Evolutionary conservation across 306 rosid species (phyloP), one percentile per base, ranked within the genome.

Genomic region (Fragaria vesca): DNA sequence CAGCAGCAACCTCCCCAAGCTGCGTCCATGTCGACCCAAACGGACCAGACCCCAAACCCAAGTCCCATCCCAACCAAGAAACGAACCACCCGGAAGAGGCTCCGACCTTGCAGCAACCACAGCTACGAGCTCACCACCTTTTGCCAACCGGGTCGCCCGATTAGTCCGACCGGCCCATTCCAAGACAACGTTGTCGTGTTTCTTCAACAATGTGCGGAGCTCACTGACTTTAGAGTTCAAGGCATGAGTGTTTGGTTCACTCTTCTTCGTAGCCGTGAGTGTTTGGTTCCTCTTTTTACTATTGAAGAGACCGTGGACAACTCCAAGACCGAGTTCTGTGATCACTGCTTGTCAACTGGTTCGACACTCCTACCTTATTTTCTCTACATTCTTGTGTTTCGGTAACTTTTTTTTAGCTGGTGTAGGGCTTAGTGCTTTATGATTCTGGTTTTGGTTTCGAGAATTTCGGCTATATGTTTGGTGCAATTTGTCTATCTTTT

Each of bases 291-390:
- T 60, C 92, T 94, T 32, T 94, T 89, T 76, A 87, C 92, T 67
- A 40, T 92, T 76, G 97, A 94, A 86, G 97, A 92, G 20, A 62
- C 86, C 13, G 93, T 86, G 12, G 72, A 74, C 66, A 21, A 88
- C 94, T 57, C 43, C 84, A 0, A 57, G 3, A 72, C 42, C 92
- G 93, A 61, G 87, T 84, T 78, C 26, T 94, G 96, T 13, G 92
- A 92, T 48, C 91, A 92, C n/a, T 92, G 97, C 84, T 87, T 93
- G 16, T 90, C 89, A 20, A 85, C 91, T 45, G 96, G 98, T 90
- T 60, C 30, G 66, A 9, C 83, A 51, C 43, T 40, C 28, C 79
- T 15, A 26, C 21, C 7, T 46, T 28, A 42, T 62, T 46, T 50
- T 42, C 55, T 50, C 8, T 1, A 16, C 18, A 15, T 50, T 0